Conservation (phyloP, 2,329 filamentous ascomycete species). For the Raffaelea deltoideospora region DNA sequence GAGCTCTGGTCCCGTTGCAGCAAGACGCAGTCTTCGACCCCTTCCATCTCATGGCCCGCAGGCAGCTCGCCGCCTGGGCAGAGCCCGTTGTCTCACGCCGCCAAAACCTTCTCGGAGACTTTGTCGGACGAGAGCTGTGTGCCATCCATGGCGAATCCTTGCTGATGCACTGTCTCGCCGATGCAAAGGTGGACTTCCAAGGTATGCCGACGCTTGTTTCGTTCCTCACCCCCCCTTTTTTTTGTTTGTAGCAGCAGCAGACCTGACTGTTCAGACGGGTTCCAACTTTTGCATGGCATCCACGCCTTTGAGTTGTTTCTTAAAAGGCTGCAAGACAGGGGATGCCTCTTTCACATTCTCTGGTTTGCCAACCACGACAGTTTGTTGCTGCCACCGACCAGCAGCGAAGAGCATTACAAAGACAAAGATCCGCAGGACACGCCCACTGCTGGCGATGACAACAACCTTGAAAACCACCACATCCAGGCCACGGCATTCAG, state of each 20-base stretch:
- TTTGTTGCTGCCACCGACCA: no score
- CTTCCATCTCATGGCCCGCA: no score
- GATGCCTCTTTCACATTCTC: slow-evolving; percentile 55
- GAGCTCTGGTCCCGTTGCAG: no score
- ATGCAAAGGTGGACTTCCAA: slow-evolving; percentile 47
- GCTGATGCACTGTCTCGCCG: slow-evolving; percentile 47
- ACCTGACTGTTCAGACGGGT: slow-evolving; percentile 24
- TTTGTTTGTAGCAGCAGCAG: background rate
- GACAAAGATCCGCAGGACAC: background rate
- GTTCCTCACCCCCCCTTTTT: no score
- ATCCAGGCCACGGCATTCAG: slow-evolving; percentile 11
- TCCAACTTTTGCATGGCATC: slow-evolving; percentile 56
- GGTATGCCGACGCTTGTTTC: no score
- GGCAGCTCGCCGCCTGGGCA: no score
- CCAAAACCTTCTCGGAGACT: slow-evolving; percentile 62
- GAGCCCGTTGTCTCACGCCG: no score
- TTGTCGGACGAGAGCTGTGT: slow-evolving; percentile 59
- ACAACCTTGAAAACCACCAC: slow-evolving; percentile 26
- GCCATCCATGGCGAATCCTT: slow-evolving; percentile 59
- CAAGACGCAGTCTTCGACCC: no score
- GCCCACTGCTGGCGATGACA: slow-evolving; percentile 2
- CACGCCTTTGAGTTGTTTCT: slow-evolving; percentile 56
- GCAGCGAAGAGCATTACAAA: no score
- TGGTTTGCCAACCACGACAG: slow-evolving; percentile 47
- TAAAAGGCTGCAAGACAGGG: slow-evolving; percentile 39